A percentile compares a stretch with the other conserved stretches of the same genome.
Evolutionary conservation across 345 rosid species (phyloP).

Genomic region (Hibiscus mutabilis): DNA sequence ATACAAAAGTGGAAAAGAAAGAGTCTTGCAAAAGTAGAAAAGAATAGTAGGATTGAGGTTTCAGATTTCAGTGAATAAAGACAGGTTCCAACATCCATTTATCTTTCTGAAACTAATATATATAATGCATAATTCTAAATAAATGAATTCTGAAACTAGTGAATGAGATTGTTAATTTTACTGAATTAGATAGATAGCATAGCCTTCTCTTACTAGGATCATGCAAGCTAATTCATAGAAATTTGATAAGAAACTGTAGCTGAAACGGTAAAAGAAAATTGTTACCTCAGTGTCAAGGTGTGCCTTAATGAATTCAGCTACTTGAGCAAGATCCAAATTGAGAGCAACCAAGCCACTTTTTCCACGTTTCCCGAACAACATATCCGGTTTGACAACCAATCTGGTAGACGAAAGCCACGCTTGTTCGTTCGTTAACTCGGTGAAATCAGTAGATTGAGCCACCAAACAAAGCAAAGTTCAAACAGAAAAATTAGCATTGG

Average conservation of each 20-base stretch:
- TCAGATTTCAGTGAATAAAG: too few species aligned
- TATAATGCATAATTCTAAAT: not conserved
- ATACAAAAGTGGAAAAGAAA: too few species aligned
- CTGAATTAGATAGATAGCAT: too few species aligned
- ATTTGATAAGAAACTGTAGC: too few species aligned
- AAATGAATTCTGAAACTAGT: not conserved
- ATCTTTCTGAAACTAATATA: too few species aligned
- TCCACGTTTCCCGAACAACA: conserved; percentile 94
- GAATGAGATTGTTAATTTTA: too few species aligned
- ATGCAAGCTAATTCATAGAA: too few species aligned
- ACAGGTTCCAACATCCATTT: too few species aligned
- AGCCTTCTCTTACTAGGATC: too few species aligned
- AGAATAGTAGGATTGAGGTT: too few species aligned
- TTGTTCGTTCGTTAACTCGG: conserved; percentile 63
- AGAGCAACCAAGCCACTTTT: conserved; percentile 93
- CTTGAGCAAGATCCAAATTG: conserved; percentile 93
- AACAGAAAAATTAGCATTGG: not conserved
- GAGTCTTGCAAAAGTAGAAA: too few species aligned
- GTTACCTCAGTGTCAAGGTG: conserved; percentile 83
- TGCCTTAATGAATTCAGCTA: conserved; percentile 81
- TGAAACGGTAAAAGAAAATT: too few species aligned
- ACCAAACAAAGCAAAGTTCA: conserved; percentile 36
- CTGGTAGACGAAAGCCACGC: conserved; percentile 85
- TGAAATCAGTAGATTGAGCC: conserved; percentile 70
- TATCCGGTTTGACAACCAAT: conserved; percentile 96